Percentiles rank a stretch among this genome's conserved stretches.
Conservation (phyloP, 331 rosid genomes). For the Rosa hybrid region DNA sequence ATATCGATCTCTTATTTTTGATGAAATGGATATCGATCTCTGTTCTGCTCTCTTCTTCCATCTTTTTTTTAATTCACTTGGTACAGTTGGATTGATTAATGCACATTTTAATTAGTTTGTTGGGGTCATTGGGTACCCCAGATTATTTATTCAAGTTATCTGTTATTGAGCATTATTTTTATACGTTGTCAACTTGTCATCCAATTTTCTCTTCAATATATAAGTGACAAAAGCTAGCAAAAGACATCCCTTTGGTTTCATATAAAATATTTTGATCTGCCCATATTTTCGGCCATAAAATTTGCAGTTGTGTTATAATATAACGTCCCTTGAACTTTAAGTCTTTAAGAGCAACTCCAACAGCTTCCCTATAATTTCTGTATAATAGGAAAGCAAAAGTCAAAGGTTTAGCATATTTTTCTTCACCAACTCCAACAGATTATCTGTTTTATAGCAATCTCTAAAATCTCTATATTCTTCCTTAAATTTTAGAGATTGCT, state of each 20-base stretch:
- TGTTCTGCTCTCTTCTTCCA: background rate
- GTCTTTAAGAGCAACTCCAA: too few relatives aligned
- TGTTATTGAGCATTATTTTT: background rate
- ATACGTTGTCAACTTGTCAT: background rate
- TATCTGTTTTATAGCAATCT: too few relatives aligned
- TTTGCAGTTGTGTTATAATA: background rate
- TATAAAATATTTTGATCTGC: background rate
- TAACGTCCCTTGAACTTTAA: too few relatives aligned
- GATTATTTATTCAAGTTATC: background rate
- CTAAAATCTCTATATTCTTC: too few relatives aligned
- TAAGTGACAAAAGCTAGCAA: background rate
- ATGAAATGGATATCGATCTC: background rate
- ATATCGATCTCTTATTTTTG: too few relatives aligned
- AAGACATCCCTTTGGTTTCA: background rate
- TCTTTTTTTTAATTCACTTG: slow-evolving; percentile 1
- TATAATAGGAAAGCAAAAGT: too few relatives aligned
- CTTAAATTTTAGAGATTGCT: too few relatives aligned
- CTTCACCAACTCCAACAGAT: too few relatives aligned
- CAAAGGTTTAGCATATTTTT: too few relatives aligned
- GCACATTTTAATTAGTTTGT: slow-evolving; percentile 1
- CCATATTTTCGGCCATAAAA: background rate
- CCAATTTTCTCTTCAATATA: slow-evolving; percentile 15
- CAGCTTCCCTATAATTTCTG: too few relatives aligned
- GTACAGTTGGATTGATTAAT: background rate
- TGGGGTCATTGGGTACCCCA: background rate